Evolutionary conservation across 495 filamentous ascomycete species (phyloP), one percentile per base, ranked within the genome.

Genomic region (Penicillium ochrochloron): DNA sequence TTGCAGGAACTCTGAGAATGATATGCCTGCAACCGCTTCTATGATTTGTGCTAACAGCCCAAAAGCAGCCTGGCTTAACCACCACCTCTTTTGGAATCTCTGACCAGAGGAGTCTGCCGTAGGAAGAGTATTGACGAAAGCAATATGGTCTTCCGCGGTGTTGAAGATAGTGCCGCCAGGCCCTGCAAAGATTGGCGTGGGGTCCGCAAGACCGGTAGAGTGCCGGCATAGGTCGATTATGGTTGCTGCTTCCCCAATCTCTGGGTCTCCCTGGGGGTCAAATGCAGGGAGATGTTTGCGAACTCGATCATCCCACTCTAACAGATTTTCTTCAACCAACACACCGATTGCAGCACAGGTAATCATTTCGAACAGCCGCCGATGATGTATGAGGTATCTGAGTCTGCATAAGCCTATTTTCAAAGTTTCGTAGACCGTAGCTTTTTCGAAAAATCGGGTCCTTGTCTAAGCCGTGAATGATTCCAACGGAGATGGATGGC

Each of bases 11-110:
- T 77, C 67, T 2, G 75, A 77, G 48, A 83, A 75, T 63, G 67
- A 72, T 51, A 66, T 44, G 1, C 77, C 80, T 0, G 76, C 78
- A 1, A 84, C 44, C 15, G 68, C 74, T 71, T 86, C 72, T 2
- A 84, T 62, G 14, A 73, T 70, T 58, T 82, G 72, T 46, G 73
- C 66, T 3, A 75, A 73, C 21, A 79, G 69, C 21, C 75, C 76
- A 57, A 72, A 84, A 65, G 78, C 76, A 56, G 72, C 59, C 59
- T 87, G 85, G 70, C 78, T 85, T 62, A 85, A 85, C 29, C 4
- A 17, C 65, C 67, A 72, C 11, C 62, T 51, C 8, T 52, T 17
- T 75, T 74, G 63, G 61, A 85, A 61, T 46, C 65, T 44, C 34
- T 66, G 65, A 21, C 69, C 65, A 17, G 63, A 27, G 2, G 42